A percentile compares a stretch with the other conserved stretches of the same genome.
These are phyloP conservation scores for Hymenoscyphus linearis DNA, from an alignment of 2,329 filamentous ascomycete genomes.

Conservation along the genomic window DNA sequence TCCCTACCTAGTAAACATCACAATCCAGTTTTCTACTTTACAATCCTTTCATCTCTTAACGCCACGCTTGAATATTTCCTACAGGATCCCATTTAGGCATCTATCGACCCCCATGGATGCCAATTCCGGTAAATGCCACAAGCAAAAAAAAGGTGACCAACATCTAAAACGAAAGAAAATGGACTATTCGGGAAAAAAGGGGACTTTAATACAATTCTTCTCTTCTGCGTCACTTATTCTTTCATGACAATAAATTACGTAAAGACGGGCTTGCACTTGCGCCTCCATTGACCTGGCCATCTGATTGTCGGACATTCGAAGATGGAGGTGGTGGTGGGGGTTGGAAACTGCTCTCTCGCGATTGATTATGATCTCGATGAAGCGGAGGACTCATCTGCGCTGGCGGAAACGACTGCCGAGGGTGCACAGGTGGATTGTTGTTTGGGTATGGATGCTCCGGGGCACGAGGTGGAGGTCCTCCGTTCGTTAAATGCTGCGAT, in stretches of 20 bases:
- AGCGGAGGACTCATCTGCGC: constrained; percentile 28
- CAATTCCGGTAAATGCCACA: not conserved
- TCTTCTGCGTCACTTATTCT: not conserved
- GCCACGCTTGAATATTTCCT: constrained; percentile 1
- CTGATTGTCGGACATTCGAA: constrained; percentile 31
- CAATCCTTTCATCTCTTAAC: not conserved
- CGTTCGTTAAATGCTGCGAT: constrained; percentile 33
- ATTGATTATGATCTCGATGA: constrained; percentile 29
- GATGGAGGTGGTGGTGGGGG: constrained; percentile 22
- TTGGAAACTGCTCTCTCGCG: constrained; percentile 20
- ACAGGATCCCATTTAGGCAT: not conserved
- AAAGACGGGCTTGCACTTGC: constrained; percentile 65
- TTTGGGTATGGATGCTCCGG: constrained; percentile 44
- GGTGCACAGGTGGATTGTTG: constrained; percentile 40
- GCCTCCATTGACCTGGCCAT: constrained; percentile 37
- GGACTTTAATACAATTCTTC: not conserved
- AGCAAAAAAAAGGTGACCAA: not conserved
- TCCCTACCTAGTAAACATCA: not conserved
- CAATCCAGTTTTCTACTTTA: not conserved
- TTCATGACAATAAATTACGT: constrained; percentile 64
- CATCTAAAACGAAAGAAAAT: not conserved
- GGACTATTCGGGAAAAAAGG: not conserved
- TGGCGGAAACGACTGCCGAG: constrained; percentile 34
- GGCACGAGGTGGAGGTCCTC: constrained; percentile 36
- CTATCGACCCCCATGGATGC: not conserved